Conservation (phyloP, 768 basidiomycete species). For the Kwoniella sp. region DNA sequence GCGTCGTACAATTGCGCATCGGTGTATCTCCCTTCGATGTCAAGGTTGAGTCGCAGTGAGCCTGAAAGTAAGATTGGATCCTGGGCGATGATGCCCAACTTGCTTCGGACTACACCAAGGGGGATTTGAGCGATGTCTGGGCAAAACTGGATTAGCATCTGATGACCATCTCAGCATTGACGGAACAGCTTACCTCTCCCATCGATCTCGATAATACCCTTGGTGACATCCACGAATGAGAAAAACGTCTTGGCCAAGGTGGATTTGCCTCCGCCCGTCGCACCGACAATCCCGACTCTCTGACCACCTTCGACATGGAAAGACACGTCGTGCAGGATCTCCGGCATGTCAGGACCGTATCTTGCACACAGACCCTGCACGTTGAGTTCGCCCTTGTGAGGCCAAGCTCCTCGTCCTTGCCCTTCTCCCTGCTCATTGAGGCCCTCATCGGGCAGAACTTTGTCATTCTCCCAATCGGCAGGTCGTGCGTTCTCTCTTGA, state of each 20-base stretch:
- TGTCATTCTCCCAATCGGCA: slow-evolving; percentile 5
- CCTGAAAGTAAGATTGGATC: slow-evolving; percentile 49
- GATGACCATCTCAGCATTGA: background rate
- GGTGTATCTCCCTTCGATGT: slow-evolving; percentile 41
- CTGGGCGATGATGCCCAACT: slow-evolving; percentile 52
- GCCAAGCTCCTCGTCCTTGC: slow-evolving; percentile 19
- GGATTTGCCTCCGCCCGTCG: slow-evolving; percentile 51
- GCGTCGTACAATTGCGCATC: slow-evolving; percentile 50
- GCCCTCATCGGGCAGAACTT: background rate
- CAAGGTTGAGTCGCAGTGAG: slow-evolving; percentile 50
- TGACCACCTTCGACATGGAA: slow-evolving; percentile 41
- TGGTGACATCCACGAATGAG: slow-evolving; percentile 47
- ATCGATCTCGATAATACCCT: slow-evolving; percentile 49
- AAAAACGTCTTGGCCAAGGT: slow-evolving; percentile 53
- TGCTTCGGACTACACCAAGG: slow-evolving; percentile 40
- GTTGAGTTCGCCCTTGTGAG: slow-evolving; percentile 23
- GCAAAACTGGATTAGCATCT: background rate
- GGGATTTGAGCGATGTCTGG: slow-evolving; percentile 44
- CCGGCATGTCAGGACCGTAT: slow-evolving; percentile 40
- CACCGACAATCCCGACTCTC: slow-evolving; percentile 50
- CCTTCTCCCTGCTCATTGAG: background rate
- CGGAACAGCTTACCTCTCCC: slow-evolving; percentile 31
- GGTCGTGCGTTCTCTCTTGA: slow-evolving; percentile 17
- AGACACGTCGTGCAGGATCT: slow-evolving; percentile 47
- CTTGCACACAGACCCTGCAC: slow-evolving; percentile 28